These are phyloP conservation scores for Talaromyces sp. DNA, from an alignment of 2,329 filamentous ascomycete species.

Conservation along the genomic window DNA sequence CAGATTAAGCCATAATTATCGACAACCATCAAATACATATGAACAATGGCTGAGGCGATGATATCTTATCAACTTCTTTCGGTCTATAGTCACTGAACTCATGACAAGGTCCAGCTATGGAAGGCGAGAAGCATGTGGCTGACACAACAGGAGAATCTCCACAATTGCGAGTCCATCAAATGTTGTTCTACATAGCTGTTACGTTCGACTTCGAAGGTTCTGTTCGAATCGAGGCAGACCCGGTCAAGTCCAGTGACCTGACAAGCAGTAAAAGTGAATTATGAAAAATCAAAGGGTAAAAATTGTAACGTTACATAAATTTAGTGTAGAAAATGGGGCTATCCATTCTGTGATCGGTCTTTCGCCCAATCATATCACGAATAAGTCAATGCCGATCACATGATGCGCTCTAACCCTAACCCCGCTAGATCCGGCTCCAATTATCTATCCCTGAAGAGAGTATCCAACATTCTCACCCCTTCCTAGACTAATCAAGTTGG, in stretches of 20 bases:
- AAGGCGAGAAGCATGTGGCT: not conserved
- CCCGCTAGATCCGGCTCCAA: not conserved
- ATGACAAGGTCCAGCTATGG: not conserved
- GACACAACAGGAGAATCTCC: not conserved
- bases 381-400: not conserved
- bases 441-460: conserved; percentile 13
- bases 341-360: not conserved
- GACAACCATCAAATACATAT: not conserved
- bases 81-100: not conserved
- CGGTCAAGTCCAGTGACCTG: not conserved
- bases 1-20: not conserved
- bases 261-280: not conserved
- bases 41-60: not conserved
- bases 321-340: not conserved
- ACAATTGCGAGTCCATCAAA: not conserved
- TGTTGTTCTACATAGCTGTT: not conserved
- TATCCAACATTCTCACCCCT: conserved; percentile 44
- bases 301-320: conserved; percentile 15
- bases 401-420: not conserved
- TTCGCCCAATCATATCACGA: not conserved
- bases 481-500: conserved; percentile 44
- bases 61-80: not conserved
- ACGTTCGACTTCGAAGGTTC: not conserved
- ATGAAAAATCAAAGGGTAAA: not conserved
- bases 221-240: not conserved